Evolutionary conservation across 768 basidiomycete species (phyloP).

Genomic region (Candolleomyces aberdarensis): DNA sequence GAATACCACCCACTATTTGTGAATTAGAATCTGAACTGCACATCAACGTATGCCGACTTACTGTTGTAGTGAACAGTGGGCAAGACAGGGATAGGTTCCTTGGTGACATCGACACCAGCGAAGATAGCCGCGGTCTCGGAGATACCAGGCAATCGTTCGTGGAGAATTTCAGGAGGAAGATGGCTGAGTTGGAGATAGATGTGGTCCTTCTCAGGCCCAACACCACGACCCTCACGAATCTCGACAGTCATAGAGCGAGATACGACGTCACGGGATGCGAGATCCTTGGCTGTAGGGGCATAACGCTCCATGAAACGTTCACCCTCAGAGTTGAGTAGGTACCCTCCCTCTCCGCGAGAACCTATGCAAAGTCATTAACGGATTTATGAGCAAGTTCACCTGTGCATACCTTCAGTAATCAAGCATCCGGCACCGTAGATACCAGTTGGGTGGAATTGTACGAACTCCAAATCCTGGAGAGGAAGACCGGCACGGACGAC

Average conservation of each 20-base stretch:
- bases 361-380: conserved; percentile 42
- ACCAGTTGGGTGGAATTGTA: conserved; percentile 99
- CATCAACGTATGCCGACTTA: conserved; percentile 39
- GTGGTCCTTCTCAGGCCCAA: conserved; percentile 98
- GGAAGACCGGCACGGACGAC: conserved; percentile 94
- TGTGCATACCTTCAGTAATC: conserved; percentile 86
- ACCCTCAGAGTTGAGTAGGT: conserved; percentile 96
- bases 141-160: conserved; percentile 97
- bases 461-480: conserved; percentile 95
- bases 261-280: conserved; percentile 98
- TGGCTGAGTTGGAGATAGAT: conserved; percentile 96
- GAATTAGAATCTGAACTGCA: background rate
- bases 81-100: conserved; percentile 97
- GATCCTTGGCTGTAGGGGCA: conserved; percentile 98
- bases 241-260: conserved; percentile 99
- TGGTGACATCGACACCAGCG: conserved; percentile 98
- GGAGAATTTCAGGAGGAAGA: conserved; percentile 91
- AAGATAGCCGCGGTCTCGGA: conserved; percentile 99
- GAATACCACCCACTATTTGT: conserved; percentile 93
- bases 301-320: conserved; percentile 99
- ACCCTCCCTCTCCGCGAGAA: conserved; percentile 98
- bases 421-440: conserved; percentile 99
- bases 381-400: background rate
- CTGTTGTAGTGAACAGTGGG: conserved; percentile 99
- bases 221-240: conserved; percentile 97